phyloP scores from a whole-genome alignment of 2,329 filamentous ascomycete species.

The Stemphylium lycopersici region DNA sequence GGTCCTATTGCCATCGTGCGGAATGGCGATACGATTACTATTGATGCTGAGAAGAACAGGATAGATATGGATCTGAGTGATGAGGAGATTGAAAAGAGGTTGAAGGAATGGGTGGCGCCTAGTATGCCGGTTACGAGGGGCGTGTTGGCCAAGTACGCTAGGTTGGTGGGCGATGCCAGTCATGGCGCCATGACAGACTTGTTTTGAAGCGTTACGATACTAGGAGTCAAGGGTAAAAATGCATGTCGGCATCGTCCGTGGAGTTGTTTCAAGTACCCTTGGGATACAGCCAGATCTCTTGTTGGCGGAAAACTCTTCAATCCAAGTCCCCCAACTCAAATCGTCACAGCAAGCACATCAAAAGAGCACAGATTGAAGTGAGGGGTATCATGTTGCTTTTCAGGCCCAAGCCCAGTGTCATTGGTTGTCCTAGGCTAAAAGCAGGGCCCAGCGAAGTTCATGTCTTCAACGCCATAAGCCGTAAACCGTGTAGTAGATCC shows the following conservation, averaged over 20 bases:
- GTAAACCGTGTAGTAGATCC: constrained; percentile 39
- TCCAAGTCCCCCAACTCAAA: too few relatives aligned
- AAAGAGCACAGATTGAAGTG: neutral
- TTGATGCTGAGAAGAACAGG: constrained; percentile 79
- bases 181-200: constrained; percentile 89
- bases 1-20: constrained; percentile 84
- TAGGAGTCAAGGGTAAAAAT: neutral
- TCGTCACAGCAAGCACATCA: neutral
- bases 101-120: constrained; percentile 73
- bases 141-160: constrained; percentile 86
- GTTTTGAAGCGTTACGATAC: constrained; percentile 51
- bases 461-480: constrained; percentile 47
- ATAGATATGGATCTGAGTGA: constrained; percentile 74
- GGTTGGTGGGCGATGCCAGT: constrained; percentile 86
- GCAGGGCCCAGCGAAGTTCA: constrained; percentile 34
- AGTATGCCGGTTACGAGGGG: constrained; percentile 77
- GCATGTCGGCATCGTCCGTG: neutral
- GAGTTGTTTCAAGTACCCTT: neutral
- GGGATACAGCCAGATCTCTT: neutral
- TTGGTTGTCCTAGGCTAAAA: constrained; percentile 44
- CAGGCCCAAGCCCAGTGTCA: constrained; percentile 41
- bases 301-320: neutral
- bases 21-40: constrained; percentile 83
- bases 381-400: constrained; percentile 41
- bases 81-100: constrained; percentile 70